A percentile compares a stretch with the other conserved stretches of the same genome.
These are phyloP conservation scores for Chlamydomonas eustigma DNA, from an alignment of 139 green algal species.

Conservation along the genomic window DNA sequence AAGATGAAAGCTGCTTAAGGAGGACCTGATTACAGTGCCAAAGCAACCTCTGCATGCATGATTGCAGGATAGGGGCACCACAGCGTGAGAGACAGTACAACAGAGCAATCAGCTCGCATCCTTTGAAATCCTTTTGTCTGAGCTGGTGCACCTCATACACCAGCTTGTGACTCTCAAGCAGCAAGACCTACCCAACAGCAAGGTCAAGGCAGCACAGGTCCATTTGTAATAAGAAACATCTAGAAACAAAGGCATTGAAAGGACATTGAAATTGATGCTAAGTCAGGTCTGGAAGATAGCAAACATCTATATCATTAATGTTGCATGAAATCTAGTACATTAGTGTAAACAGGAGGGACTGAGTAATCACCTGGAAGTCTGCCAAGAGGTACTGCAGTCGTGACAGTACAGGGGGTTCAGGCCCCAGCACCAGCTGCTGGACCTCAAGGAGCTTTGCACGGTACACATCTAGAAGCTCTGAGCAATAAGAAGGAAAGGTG, in stretches of 20 bases:
- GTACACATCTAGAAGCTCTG: conserved; percentile 84
- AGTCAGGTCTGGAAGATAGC: no score
- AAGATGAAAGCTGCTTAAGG: conserved; percentile 77
- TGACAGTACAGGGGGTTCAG: conserved; percentile 39
- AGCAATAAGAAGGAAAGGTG: not conserved
- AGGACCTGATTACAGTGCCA: conserved; percentile 88
- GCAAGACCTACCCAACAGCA: conserved; percentile 51
- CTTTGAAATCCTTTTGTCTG: conserved; percentile 20
- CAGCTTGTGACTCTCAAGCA: conserved; percentile 64
- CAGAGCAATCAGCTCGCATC: conserved; percentile 48
- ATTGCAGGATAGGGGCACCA: conserved; percentile 70
- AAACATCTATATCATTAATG: no score
- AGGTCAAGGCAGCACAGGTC: no score
- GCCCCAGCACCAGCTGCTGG: conserved; percentile 55
- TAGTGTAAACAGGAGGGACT: no score
- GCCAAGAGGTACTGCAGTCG: conserved; percentile 44
- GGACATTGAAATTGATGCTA: no score
- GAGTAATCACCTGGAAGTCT: conserved; percentile 23
- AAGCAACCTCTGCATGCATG: conserved; percentile 61
- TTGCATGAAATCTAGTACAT: no score
- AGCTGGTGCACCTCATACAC: conserved; percentile 38
- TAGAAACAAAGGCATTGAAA: no score
- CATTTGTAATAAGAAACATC: no score
- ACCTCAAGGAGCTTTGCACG: conserved; percentile 57
- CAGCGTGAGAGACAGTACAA: conserved; percentile 43